A percentile compares a stretch with the other conserved stretches of the same genome.
Conservation (phyloP, 257 asterid species). For the Avicennia marina region DNA sequence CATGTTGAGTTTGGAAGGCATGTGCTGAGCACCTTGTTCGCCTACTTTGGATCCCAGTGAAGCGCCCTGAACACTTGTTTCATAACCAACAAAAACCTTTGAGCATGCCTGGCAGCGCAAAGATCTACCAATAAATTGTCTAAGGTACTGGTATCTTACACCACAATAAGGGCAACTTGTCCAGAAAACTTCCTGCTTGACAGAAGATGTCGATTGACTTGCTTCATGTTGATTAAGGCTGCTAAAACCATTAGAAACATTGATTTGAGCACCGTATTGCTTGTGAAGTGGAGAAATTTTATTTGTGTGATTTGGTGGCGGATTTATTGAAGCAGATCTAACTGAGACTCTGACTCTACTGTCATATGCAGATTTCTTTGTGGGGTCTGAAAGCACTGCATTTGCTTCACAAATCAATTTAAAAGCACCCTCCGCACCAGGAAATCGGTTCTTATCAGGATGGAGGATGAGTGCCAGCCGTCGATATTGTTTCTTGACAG, state of each 20-base stretch:
- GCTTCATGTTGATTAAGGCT: conserved; percentile 22
- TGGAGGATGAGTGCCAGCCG: conserved; percentile 59
- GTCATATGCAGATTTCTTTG: conserved; percentile 47
- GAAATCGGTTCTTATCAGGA: conserved; percentile 62
- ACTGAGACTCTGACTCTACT: conserved; percentile 22
- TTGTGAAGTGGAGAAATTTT: conserved; percentile 12
- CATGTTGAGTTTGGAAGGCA: conserved; percentile 23
- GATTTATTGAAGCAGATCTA: conserved; percentile 24
- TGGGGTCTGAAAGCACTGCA: conserved; percentile 43
- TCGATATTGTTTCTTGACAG: conserved; percentile 58
- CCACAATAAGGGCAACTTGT: conserved; percentile 46
- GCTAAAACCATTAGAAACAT: conserved; percentile 21
- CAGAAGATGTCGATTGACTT: conserved; percentile 19
- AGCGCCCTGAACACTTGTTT: conserved; percentile 14
- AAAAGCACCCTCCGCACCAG: conserved; percentile 71
- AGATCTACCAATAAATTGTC: conserved; percentile 17
- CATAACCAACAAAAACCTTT: conserved; percentile 31
- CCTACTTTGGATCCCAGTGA: conserved; percentile 16
- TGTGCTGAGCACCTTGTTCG: conserved; percentile 17
- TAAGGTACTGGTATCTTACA: conserved; percentile 26
- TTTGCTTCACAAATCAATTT: conserved; percentile 60
- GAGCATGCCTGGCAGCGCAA: conserved; percentile 35
- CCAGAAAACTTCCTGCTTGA: conserved; percentile 37
- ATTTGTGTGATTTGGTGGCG: conserved; percentile 12
- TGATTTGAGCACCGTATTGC: conserved; percentile 18